Evolutionary conservation across 331 rosid species (phyloP).

Genomic region (Telfairia occidentalis): DNA sequence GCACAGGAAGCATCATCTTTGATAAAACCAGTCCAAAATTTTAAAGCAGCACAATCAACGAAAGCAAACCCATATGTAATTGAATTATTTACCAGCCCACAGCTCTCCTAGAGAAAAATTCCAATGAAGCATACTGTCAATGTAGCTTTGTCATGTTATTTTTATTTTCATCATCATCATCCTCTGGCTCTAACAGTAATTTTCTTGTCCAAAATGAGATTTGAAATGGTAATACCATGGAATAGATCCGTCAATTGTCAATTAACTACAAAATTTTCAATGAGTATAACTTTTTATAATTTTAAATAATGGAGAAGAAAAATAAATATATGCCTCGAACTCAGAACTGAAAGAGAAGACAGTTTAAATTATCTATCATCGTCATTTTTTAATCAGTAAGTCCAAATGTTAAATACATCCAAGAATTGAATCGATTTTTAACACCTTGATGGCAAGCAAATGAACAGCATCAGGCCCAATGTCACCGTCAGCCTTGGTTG

Average conservation of each 20-base stretch:
- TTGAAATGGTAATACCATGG: background rate
- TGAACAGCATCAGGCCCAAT: conserved; percentile 85
- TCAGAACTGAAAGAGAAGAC: background rate
- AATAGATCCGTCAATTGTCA: background rate
- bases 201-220: background rate
- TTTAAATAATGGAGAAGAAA: background rate
- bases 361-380: background rate
- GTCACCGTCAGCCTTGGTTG: conserved; percentile 59
- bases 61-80: conserved; percentile 73
- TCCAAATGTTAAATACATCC: background rate
- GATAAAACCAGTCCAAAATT: conserved; percentile 76
- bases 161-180: background rate
- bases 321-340: background rate
- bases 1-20: conserved; percentile 72
- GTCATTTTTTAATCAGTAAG: background rate
- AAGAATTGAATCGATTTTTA: background rate
- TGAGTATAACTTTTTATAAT: background rate
- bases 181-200: background rate
- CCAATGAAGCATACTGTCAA: conserved; percentile 14
- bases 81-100: conserved; percentile 44
- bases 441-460: conserved; percentile 80
- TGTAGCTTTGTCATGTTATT: background rate
- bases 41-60: conserved; percentile 85
- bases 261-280: background rate
- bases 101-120: conserved; percentile 36